Evolutionary conservation across 164 flowering plant species (phyloP).

Genomic region (Vitis rupestris): DNA sequence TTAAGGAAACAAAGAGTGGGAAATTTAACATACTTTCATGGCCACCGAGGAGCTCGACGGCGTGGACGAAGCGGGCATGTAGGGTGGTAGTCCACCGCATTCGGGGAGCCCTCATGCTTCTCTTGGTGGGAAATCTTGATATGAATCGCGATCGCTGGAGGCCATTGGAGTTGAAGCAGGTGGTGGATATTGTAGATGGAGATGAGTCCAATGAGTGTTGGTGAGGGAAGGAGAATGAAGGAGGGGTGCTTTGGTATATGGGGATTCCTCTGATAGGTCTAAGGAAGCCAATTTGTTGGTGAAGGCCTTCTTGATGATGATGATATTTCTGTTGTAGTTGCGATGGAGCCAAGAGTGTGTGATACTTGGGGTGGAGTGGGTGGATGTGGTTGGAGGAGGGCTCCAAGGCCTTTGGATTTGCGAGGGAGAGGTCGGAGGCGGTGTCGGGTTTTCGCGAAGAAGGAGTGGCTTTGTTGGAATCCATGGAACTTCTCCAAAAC

Average conservation of each 20-base stretch:
- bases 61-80: slow-evolving; percentile 94
- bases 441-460: slow-evolving; percentile 25
- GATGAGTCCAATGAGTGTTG: slow-evolving; percentile 25
- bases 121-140: slow-evolving; percentile 69
- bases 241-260: slow-evolving; percentile 50
- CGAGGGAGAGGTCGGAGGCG: slow-evolving; percentile 53
- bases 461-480: slow-evolving; percentile 36
- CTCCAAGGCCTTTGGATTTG: slow-evolving; percentile 37
- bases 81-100: slow-evolving; percentile 98
- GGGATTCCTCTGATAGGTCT: slow-evolving; percentile 93
- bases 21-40: slow-evolving; percentile 76
- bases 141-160: slow-evolving; percentile 67
- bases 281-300: slow-evolving; percentile 50
- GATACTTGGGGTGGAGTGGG: slow-evolving; percentile 1
- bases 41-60: slow-evolving; percentile 96
- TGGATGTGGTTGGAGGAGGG: slow-evolving; percentile 16
- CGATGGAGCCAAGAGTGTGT: slow-evolving; percentile 21
- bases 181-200: slow-evolving; percentile 20
- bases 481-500: slow-evolving; percentile 72
- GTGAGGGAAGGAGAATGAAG: slow-evolving; percentile 34
- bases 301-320: slow-evolving; percentile 26
- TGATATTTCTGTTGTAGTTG: slow-evolving; percentile 7
- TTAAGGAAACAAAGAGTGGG: background rate
- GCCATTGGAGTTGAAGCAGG: slow-evolving; percentile 10
- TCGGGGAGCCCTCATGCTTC: slow-evolving; percentile 89